Percentiles rank a stretch among this genome's conserved stretches.
Evolutionary conservation across 192 early-diverging fungal species (phyloP).

Genomic region (Coemansia umbellata): DNA sequence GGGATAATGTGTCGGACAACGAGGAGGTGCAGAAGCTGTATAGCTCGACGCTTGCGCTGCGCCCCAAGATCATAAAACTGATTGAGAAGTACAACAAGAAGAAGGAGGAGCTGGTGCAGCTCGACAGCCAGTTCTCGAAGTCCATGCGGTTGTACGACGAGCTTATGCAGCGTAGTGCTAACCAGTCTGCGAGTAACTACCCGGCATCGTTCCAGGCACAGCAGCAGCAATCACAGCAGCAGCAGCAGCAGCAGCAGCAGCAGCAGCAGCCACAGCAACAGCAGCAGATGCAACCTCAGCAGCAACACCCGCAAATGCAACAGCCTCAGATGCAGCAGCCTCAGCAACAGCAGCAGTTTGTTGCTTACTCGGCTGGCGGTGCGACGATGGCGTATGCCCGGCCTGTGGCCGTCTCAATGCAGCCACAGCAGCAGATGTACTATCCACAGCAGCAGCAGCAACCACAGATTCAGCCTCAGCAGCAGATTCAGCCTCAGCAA

Average conservation of each 20-base stretch:
- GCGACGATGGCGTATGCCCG: not conserved
- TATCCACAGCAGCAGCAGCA: slow-evolving; percentile 6
- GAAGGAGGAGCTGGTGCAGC: slow-evolving; percentile 59
- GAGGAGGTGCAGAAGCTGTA: slow-evolving; percentile 81
- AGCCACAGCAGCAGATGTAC: slow-evolving; percentile 8
- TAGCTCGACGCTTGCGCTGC: slow-evolving; percentile 69
- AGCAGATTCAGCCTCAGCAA: slow-evolving; percentile 3
- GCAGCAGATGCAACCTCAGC: not conserved
- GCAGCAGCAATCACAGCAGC: slow-evolving; percentile 9
- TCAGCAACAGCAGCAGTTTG: slow-evolving; percentile 8
- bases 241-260: not conserved
- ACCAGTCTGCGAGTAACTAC: slow-evolving; percentile 3
- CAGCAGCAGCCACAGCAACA: not conserved
- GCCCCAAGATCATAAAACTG: slow-evolving; percentile 82
- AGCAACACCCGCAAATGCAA: slow-evolving; percentile 9
- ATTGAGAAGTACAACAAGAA: slow-evolving; percentile 80
- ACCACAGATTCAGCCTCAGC: slow-evolving; percentile 1
- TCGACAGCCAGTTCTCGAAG: slow-evolving; percentile 37
- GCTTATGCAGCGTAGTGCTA: slow-evolving; percentile 34
- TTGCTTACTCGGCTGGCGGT: not conserved
- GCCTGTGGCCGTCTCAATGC: not conserved
- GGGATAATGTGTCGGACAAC: slow-evolving; percentile 86
- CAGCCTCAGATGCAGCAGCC: slow-evolving; percentile 8
- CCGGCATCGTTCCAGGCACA: slow-evolving; percentile 9
- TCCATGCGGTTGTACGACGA: slow-evolving; percentile 41